Percentiles rank a stretch among this genome's conserved stretches.
These are phyloP conservation scores for Diaporthe sp. DNA, from an alignment of 2,329 filamentous ascomycete species.

Conservation along the genomic window DNA sequence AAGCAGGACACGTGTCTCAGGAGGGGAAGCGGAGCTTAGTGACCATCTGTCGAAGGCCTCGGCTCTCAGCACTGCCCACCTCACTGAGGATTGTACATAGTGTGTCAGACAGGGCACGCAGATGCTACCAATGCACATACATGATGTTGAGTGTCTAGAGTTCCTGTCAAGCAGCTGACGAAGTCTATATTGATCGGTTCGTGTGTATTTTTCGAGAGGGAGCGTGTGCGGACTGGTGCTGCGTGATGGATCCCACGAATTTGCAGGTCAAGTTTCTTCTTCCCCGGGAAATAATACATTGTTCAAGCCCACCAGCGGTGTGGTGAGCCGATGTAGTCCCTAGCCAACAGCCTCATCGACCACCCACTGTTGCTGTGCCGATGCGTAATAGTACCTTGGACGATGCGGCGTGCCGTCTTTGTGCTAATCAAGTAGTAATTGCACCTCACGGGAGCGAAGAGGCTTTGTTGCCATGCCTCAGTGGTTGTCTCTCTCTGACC, in stretches of 20 bases:
- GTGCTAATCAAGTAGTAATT: background rate
- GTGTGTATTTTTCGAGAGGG: background rate
- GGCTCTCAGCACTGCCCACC: background rate
- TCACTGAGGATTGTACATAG: constrained; percentile 3
- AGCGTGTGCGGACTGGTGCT: background rate
- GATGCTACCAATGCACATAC: constrained; percentile 3
- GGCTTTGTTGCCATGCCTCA: constrained; percentile 41
- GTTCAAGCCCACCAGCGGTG: background rate
- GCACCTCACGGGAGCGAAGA: background rate
- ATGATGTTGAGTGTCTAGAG: background rate
- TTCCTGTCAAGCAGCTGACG: background rate
- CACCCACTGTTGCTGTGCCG: background rate
- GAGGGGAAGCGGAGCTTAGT: background rate
- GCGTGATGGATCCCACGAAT: background rate
- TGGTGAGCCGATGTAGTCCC: no score
- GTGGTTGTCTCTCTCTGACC: constrained; percentile 56
- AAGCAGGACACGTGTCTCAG: background rate
- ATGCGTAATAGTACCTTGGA: background rate
- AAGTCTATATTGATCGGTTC: background rate
- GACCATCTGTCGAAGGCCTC: background rate
- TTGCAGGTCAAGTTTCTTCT: background rate
- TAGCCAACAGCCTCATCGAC: background rate
- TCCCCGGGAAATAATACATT: background rate
- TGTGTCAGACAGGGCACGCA: background rate
- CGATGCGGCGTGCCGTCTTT: background rate